phyloP scores from a whole-genome alignment of 495 filamentous ascomycete species.

The Xylaria venustula region DNA sequence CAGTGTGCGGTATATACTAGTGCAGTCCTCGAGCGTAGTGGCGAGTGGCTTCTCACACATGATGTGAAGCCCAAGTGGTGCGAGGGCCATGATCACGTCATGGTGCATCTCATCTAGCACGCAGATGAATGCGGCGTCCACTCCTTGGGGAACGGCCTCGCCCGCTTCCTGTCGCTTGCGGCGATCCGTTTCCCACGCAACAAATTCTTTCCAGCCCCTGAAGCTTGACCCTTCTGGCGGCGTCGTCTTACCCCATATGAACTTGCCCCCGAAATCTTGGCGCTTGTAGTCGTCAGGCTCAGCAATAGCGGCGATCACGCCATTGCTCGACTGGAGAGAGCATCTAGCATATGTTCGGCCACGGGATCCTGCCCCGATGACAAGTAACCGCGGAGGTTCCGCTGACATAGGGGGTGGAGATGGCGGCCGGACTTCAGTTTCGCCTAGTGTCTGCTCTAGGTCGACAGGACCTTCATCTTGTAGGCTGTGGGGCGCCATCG shows the following conservation, averaged over 20 bases:
- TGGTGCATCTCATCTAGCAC: constrained; percentile 85
- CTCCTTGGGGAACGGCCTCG: constrained; percentile 46
- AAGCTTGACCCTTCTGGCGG: constrained; percentile 61
- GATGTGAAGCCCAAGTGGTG: constrained; percentile 70
- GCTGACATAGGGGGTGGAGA: constrained; percentile 34
- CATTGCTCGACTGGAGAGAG: constrained; percentile 58
- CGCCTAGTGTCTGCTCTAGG: constrained; percentile 16
- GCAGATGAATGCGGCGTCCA: constrained; percentile 86
- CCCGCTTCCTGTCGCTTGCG: constrained; percentile 42
- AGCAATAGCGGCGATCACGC: constrained; percentile 69
- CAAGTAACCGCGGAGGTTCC: constrained; percentile 60
- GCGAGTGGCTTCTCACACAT: constrained; percentile 95
- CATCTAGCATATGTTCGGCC: constrained; percentile 74
- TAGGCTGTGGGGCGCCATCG: constrained; percentile 29
- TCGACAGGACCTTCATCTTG: constrained; percentile 24
- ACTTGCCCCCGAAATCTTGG: constrained; percentile 59
- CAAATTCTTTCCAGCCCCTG: constrained; percentile 68
- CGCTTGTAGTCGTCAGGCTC: constrained; percentile 83
- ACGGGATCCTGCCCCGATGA: constrained; percentile 86
- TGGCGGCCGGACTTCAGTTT: constrained; percentile 23
- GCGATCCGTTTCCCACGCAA: constrained; percentile 60
- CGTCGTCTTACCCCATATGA: constrained; percentile 53
- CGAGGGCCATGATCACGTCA: constrained; percentile 70
- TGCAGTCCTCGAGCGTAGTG: constrained; percentile 71
- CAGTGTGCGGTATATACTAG: constrained; percentile 65